Conservation (phyloP, 176 grass and related monocot species). For the Musa beccarii region DNA sequence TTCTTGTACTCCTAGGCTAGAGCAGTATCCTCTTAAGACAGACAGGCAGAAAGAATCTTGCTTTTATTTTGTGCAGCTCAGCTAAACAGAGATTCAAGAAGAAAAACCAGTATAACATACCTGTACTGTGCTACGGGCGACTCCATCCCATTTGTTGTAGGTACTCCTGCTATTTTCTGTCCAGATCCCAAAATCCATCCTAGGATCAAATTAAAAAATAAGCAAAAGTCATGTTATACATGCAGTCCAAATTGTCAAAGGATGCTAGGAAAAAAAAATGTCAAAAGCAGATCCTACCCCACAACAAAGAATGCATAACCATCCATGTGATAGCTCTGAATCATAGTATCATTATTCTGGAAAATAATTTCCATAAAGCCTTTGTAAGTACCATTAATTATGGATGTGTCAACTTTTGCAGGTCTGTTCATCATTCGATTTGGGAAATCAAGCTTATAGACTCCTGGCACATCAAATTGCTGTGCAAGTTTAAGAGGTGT, state of each 20-base stretch:
- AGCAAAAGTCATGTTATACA: background rate
- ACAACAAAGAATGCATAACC: slow-evolving; percentile 95
- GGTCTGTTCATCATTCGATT: slow-evolving; percentile 67
- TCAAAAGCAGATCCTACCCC: slow-evolving; percentile 39
- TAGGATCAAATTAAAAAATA: slow-evolving; percentile 19
- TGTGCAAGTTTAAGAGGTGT: slow-evolving; percentile 84
- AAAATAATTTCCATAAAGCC: slow-evolving; percentile 96
- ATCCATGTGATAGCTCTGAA: slow-evolving; percentile 92
- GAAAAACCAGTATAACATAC: slow-evolving; percentile 13
- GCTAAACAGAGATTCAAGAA: background rate
- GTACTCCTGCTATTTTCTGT: slow-evolving; percentile 82
- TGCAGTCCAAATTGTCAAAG: slow-evolving; percentile 7
- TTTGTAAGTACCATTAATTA: slow-evolving; percentile 92
- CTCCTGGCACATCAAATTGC: slow-evolving; percentile 58
- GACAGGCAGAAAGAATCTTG: too few species aligned
- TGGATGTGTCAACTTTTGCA: slow-evolving; percentile 71
- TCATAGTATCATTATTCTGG: slow-evolving; percentile 67
- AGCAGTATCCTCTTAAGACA: too few species aligned
- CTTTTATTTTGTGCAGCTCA: background rate
- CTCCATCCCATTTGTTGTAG: slow-evolving; percentile 99
- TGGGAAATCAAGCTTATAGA: slow-evolving; percentile 89
- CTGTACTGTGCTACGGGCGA: slow-evolving; percentile 86
- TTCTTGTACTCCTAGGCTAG: too few species aligned
- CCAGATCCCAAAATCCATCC: slow-evolving; percentile 91
- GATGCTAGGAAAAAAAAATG: background rate